A percentile compares a stretch with the other conserved stretches of the same genome.
Evolutionary conservation across 371 early-diverging fungal genomes (phyloP).

Genomic region (Mortierella sp.): DNA sequence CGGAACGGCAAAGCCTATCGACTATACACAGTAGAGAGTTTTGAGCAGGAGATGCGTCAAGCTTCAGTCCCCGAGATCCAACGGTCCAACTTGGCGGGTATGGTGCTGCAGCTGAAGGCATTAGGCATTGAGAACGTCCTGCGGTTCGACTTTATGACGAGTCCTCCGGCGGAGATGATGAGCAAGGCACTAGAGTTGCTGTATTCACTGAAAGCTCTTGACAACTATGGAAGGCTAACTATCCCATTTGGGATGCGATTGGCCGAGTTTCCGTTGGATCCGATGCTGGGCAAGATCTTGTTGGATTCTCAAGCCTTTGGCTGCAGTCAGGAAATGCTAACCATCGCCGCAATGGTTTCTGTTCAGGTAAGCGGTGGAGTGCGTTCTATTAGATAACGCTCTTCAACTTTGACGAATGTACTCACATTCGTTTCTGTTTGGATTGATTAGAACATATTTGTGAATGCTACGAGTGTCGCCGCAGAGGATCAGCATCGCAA

Average conservation of each 20-base stretch:
- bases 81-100: slow-evolving; percentile 90
- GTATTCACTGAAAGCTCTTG: slow-evolving; percentile 60
- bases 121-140: slow-evolving; percentile 94
- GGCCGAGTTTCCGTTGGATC: slow-evolving; percentile 88
- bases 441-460: slow-evolving; percentile 68
- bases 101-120: slow-evolving; percentile 90
- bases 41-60: slow-evolving; percentile 76
- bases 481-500: slow-evolving; percentile 75
- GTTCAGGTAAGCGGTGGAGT: slow-evolving; percentile 67
- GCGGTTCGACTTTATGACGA: slow-evolving; percentile 87
- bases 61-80: slow-evolving; percentile 97
- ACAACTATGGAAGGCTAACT: slow-evolving; percentile 78
- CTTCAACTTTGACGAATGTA: background rate
- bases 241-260: slow-evolving; percentile 83
- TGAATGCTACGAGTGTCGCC: slow-evolving; percentile 64
- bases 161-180: slow-evolving; percentile 76
- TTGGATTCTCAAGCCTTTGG: slow-evolving; percentile 74
- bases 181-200: slow-evolving; percentile 61
- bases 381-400: no score
- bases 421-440: background rate
- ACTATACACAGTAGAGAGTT: slow-evolving; percentile 91
- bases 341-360: slow-evolving; percentile 87
- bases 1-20: slow-evolving; percentile 96
- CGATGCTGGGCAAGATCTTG: slow-evolving; percentile 80
- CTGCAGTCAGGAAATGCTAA: slow-evolving; percentile 84